phyloP scores from a whole-genome alignment of 164 flowering plant genomes.

The Nelumbo lutea region DNA sequence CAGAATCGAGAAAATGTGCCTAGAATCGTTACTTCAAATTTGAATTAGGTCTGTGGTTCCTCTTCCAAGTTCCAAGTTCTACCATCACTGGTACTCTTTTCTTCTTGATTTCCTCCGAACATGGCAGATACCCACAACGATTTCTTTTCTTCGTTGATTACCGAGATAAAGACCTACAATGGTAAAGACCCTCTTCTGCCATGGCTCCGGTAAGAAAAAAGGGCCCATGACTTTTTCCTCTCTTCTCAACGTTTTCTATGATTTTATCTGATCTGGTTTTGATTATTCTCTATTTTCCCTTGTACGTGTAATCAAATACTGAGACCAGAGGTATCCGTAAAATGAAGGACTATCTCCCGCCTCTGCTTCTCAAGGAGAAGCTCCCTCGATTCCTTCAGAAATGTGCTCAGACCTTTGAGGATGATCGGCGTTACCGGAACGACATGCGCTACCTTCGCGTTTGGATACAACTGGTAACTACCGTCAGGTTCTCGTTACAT shows the following conservation, averaged over 20 bases:
- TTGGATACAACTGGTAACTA: slow-evolving; percentile 83
- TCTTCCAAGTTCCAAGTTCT: not conserved
- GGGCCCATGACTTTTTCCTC: not conserved
- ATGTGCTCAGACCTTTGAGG: slow-evolving; percentile 60
- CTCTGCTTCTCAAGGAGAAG: slow-evolving; percentile 59
- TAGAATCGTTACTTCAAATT: not conserved
- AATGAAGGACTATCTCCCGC: slow-evolving; percentile 61
- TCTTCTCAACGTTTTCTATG: slow-evolving; percentile 12
- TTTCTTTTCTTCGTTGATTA: slow-evolving; percentile 55
- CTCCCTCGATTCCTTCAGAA: slow-evolving; percentile 93
- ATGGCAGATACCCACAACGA: slow-evolving; percentile 33
- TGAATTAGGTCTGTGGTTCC: not conserved
- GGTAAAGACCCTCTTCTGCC: slow-evolving; percentile 91
- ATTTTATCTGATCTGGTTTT: not conserved
- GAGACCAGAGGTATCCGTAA: slow-evolving; percentile 64
- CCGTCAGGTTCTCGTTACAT: not conserved
- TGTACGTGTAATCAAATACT: not conserved
- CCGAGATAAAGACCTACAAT: slow-evolving; percentile 67
- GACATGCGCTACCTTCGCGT: slow-evolving; percentile 83
- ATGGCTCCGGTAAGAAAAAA: slow-evolving; percentile 64
- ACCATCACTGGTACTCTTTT: not conserved
- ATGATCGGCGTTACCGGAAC: slow-evolving; percentile 62
- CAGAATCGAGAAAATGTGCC: too few relatives aligned
- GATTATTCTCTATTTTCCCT: not conserved
- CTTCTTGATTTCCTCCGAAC: not conserved